A percentile compares a stretch with the other conserved stretches of the same genome.
Conservation (phyloP, 169 alveolate genomes). For the Cryptosporidium viatorum region DNA sequence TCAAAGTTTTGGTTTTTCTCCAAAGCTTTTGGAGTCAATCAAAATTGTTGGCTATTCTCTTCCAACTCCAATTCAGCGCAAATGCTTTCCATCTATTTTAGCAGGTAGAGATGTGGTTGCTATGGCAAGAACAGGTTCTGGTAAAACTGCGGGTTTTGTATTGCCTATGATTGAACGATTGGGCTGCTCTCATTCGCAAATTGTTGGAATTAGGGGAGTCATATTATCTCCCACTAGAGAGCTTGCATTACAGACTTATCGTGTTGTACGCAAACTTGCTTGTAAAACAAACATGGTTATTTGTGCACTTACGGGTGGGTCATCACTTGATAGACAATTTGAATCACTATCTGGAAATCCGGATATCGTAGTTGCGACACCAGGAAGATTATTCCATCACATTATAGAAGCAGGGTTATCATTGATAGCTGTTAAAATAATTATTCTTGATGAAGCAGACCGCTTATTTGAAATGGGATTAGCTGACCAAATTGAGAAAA, state of each 20-base stretch:
- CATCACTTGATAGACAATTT: slow-evolving; percentile 91
- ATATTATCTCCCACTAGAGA: slow-evolving; percentile 94
- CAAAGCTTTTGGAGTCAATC: slow-evolving; percentile 77
- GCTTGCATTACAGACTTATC: slow-evolving; percentile 89
- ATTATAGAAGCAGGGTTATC: slow-evolving; percentile 90
- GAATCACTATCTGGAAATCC: slow-evolving; percentile 93
- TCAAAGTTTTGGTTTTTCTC: slow-evolving; percentile 68
- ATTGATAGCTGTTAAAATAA: slow-evolving; percentile 86
- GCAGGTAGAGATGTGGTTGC: slow-evolving; percentile 92
- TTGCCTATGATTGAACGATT: slow-evolving; percentile 92
- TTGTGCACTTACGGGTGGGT: slow-evolving; percentile 94
- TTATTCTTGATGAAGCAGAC: slow-evolving; percentile 96
- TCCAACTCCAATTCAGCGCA: slow-evolving; percentile 96
- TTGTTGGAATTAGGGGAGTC: slow-evolving; percentile 94
- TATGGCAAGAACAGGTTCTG: slow-evolving; percentile 96
- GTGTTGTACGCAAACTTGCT: slow-evolving; percentile 84
- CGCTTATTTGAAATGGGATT: slow-evolving; percentile 94
- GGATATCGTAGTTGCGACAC: slow-evolving; percentile 95
- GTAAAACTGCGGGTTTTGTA: slow-evolving; percentile 94
- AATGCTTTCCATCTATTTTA: slow-evolving; percentile 91
- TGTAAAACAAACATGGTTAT: slow-evolving; percentile 86
- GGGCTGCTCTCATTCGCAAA: slow-evolving; percentile 87
- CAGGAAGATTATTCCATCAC: slow-evolving; percentile 94
- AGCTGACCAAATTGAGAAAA: slow-evolving; percentile 89
- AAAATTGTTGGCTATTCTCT: slow-evolving; percentile 84